Evolutionary conservation across 2,329 filamentous ascomycete genomes (phyloP), one percentile per base, ranked within the genome.

Genomic region (Fusarium sp.): DNA sequence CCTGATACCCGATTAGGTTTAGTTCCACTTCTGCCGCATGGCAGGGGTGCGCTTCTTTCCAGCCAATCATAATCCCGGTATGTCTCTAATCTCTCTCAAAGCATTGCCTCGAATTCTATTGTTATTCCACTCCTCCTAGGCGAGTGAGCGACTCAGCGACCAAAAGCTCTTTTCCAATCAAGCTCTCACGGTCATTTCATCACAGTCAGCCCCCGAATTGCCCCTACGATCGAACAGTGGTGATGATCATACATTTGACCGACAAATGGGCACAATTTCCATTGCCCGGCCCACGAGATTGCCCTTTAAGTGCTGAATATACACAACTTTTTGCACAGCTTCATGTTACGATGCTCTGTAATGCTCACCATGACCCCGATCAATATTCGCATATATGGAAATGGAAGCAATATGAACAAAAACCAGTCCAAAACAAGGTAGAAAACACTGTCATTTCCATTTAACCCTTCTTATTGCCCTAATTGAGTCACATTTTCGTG

Each of bases 111-210:
- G 57, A 58, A 35, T 67, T 73, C 55, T 48, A 23, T 56, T 59
- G 64, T 49, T 64, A 52, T 64, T 58, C 45, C 63, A 69, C 69
- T 71, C 69, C 69, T 71, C 55, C 69, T 38, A 46, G 40, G 38
- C 65, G 56, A 72, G 54, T 50, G 56, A 67, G 65, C 61, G 55
- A 69, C 64, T 71, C 69, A 66, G 69, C 56, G 41, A 72, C 42
- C 64, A 55, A 69, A 69, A 59, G 32, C 56, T 57, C 41, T 66
- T 66, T 55, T 54, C 58, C 23, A 70, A 67, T 67, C 69, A 45
- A 60, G 42, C 48, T 70, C 45, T 46, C 59, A 65, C 46, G 32
- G 40, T 23, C 54, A 65, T 26, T 62, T 59, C 44, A 41, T 55
- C 42, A 33, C 54, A 42, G 60, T 66, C 60, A 70, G 52, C 60